Evolutionary conservation across 495 filamentous ascomycete genomes (phyloP).

Genomic region (Endocarpon pusillum): DNA sequence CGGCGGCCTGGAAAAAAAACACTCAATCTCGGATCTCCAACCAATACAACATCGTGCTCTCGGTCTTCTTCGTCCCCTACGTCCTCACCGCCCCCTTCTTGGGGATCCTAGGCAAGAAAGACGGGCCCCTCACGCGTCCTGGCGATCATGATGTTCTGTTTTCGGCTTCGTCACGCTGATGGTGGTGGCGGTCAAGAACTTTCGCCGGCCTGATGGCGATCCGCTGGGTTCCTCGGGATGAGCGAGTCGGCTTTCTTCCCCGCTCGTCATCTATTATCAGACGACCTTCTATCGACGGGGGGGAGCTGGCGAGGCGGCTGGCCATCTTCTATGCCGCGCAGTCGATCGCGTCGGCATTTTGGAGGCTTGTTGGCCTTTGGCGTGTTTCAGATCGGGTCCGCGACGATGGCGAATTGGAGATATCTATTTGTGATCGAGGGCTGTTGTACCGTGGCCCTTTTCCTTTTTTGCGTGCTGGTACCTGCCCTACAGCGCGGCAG

Average conservation of each 20-base stretch:
- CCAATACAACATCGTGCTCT: slow-evolving; percentile 49
- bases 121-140: slow-evolving; percentile 41
- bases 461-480: slow-evolving; percentile 54
- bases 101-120: slow-evolving; percentile 44
- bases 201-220: slow-evolving; percentile 47
- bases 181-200: slow-evolving; percentile 38
- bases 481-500: slow-evolving; percentile 44
- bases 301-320: slow-evolving; percentile 58
- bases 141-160: slow-evolving; percentile 45
- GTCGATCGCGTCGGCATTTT: slow-evolving; percentile 58
- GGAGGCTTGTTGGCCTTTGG: slow-evolving; percentile 56
- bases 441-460: slow-evolving; percentile 38
- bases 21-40: slow-evolving; percentile 39
- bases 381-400: slow-evolving; percentile 52
- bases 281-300: slow-evolving; percentile 56
- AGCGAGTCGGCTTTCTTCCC: slow-evolving; percentile 60
- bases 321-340: slow-evolving; percentile 66
- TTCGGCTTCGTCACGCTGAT: slow-evolving; percentile 45
- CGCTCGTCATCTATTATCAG: slow-evolving; percentile 43
- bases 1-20: slow-evolving; percentile 31
- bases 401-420: slow-evolving; percentile 39
- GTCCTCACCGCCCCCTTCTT: slow-evolving; percentile 42
- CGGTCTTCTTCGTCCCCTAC: slow-evolving; percentile 60
- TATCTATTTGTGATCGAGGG: slow-evolving; percentile 72
- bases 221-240: slow-evolving; percentile 50